Evolutionary conservation across 2,329 filamentous ascomycete species (phyloP).

Genomic region (Paramyrothecium roridum): DNA sequence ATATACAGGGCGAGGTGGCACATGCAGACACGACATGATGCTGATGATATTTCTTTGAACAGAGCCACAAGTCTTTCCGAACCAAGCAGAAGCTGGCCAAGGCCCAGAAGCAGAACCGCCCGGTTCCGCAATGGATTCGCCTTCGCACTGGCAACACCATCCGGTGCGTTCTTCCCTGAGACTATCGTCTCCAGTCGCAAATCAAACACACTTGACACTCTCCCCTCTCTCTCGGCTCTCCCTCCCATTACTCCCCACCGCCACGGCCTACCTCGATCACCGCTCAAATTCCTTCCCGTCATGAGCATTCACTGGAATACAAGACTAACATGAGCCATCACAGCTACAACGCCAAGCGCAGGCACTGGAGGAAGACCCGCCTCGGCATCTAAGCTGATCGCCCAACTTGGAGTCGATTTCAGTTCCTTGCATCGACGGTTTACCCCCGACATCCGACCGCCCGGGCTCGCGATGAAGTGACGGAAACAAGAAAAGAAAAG

Average conservation of each 20-base stretch:
- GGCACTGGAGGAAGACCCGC: slow-evolving; percentile 99
- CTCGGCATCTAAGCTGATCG: slow-evolving; percentile 87
- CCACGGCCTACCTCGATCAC: not conserved
- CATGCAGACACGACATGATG: slow-evolving; percentile 3
- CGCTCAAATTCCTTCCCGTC: not conserved
- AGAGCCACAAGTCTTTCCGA: slow-evolving; percentile 99
- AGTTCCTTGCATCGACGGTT: slow-evolving; percentile 18
- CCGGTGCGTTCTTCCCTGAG: slow-evolving; percentile 65
- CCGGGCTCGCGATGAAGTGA: slow-evolving; percentile 24
- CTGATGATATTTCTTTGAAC: slow-evolving; percentile 22
- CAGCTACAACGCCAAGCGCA: slow-evolving; percentile 99
- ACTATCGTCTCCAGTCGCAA: slow-evolving; percentile 4
- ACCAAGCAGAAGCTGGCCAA: slow-evolving; percentile 99
- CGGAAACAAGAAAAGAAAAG: slow-evolving; percentile 9
- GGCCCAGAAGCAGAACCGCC: slow-evolving; percentile 99
- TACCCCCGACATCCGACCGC: slow-evolving; percentile 18
- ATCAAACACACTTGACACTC: not conserved
- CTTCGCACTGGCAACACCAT: slow-evolving; percentile 99
- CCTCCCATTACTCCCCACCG: not conserved
- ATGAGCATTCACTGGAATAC: not conserved
- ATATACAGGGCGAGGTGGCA: not conserved
- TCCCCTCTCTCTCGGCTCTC: not conserved
- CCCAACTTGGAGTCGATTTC: slow-evolving; percentile 27
- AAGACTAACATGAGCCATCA: slow-evolving; percentile 15
- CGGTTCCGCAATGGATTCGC: slow-evolving; percentile 99